Evolutionary conservation across 164 flowering plant genomes (phyloP).

Genomic region (Nelumbo lutea): DNA sequence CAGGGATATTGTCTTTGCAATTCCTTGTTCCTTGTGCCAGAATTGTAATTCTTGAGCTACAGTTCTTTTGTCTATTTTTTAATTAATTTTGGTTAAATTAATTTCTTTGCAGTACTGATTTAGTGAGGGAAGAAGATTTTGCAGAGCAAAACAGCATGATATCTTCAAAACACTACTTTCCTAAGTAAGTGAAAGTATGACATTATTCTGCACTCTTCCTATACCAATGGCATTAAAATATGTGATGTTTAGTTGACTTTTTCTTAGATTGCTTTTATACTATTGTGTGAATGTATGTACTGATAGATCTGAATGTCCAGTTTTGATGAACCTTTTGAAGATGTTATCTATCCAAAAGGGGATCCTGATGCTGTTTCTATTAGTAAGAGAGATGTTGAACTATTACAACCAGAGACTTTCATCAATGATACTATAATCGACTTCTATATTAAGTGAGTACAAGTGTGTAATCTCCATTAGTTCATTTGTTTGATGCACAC

Average conservation of each 20-base stretch:
- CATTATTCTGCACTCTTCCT: not conserved
- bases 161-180: conserved; percentile 29
- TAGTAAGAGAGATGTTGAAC: conserved; percentile 83
- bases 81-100: not conserved
- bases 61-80: not conserved
- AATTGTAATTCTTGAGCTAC: no score
- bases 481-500: no score
- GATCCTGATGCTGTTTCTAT: conserved; percentile 92
- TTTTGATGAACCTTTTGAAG: conserved; percentile 68
- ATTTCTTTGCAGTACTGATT: conserved; percentile 20
- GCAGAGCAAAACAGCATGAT: conserved; percentile 15
- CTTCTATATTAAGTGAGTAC: conserved; percentile 85
- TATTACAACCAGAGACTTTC: conserved; percentile 75
- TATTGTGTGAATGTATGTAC: not conserved
- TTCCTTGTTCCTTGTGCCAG: no score
- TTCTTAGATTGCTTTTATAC: no score
- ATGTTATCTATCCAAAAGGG: conserved; percentile 84
- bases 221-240: no score
- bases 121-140: conserved; percentile 13
- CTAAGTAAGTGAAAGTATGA: conserved; percentile 42
- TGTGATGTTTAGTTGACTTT: no score
- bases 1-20: no score
- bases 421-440: conserved; percentile 86
- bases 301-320: conserved; percentile 32
- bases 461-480: not conserved